Evolutionary conservation across 371 early-diverging fungal species (phyloP).

Genomic region (Mortierella sp.): DNA sequence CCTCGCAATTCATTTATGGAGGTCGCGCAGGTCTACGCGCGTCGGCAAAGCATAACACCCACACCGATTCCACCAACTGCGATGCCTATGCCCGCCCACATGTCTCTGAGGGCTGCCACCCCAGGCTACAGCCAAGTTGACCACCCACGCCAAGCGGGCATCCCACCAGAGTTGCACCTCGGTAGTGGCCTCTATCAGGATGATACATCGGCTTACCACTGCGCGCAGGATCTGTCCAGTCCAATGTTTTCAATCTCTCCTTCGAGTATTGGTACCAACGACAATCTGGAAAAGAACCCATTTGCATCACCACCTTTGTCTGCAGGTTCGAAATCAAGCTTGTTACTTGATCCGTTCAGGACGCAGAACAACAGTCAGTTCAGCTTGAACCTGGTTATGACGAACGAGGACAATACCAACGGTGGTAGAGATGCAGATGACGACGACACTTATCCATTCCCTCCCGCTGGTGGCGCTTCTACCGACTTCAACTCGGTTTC

Average conservation of each 20-base stretch:
- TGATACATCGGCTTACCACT: background rate
- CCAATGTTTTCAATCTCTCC: conserved; percentile 35
- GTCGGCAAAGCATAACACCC: conserved; percentile 19
- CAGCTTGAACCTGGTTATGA: conserved; percentile 1
- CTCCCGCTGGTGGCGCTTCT: background rate
- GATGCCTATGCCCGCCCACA: background rate
- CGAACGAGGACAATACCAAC: background rate
- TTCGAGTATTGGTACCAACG: conserved; percentile 13
- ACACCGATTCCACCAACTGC: conserved; percentile 5
- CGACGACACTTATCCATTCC: conserved; percentile 7
- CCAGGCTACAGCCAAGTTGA: conserved; percentile 19
- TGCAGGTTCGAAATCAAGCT: conserved; percentile 12
- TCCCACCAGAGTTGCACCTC: conserved; percentile 19
- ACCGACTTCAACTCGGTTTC: background rate
- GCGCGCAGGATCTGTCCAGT: conserved; percentile 8
- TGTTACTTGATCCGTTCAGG: conserved; percentile 26
- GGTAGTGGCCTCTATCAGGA: background rate
- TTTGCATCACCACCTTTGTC: conserved; percentile 34
- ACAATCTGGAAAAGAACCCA: conserved; percentile 8
- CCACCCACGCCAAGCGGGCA: conserved; percentile 9
- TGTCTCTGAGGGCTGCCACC: conserved; percentile 10
- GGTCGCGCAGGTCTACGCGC: conserved; percentile 14
- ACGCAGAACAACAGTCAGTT: conserved; percentile 31
- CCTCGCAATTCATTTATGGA: conserved; percentile 29
- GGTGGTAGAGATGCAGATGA: background rate